A percentile compares a stretch with the other conserved stretches of the same genome.
These are phyloP conservation scores for Nepenthes alata DNA, from an alignment of 179 eudicot species.

Conservation along the genomic window DNA sequence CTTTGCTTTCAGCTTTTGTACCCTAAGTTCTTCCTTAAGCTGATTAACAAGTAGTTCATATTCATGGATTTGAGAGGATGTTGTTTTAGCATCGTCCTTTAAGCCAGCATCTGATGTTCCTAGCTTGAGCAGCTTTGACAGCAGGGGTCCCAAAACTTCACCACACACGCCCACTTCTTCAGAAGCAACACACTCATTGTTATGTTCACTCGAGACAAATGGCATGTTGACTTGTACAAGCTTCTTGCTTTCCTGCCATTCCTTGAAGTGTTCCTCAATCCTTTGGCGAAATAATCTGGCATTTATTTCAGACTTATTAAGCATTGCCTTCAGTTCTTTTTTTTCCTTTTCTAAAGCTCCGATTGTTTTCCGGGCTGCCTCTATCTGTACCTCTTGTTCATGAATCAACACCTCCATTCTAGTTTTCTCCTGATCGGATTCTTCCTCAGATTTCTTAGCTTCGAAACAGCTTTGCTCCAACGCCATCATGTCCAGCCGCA, in stretches of 20 bases:
- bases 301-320: slow-evolving; percentile 24
- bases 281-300: slow-evolving; percentile 20
- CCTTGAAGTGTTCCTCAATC: slow-evolving; percentile 27
- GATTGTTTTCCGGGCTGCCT: slow-evolving; percentile 19
- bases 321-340: slow-evolving; percentile 25
- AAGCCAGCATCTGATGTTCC: slow-evolving; percentile 21
- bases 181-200: slow-evolving; percentile 8
- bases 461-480: slow-evolving; percentile 34
- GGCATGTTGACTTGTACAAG: not conserved
- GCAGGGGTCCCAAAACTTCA: slow-evolving; percentile 25
- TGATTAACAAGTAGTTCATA: slow-evolving; percentile 39
- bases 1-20: slow-evolving; percentile 54
- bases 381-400: slow-evolving; percentile 26
- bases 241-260: slow-evolving; percentile 1
- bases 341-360: slow-evolving; percentile 36
- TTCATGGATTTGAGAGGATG: slow-evolving; percentile 27
- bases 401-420: slow-evolving; percentile 23
- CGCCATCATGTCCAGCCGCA: slow-evolving; percentile 46
- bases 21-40: slow-evolving; percentile 57
- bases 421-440: slow-evolving; percentile 25
- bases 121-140: slow-evolving; percentile 18
- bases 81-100: slow-evolving; percentile 15
- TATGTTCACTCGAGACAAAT: slow-evolving; percentile 6
- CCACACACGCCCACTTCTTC: slow-evolving; percentile 16
- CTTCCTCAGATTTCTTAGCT: slow-evolving; percentile 27